phyloP scores from a whole-genome alignment of 1,284 basidiomycete genomes.

The Mrakiaceae sp. region DNA sequence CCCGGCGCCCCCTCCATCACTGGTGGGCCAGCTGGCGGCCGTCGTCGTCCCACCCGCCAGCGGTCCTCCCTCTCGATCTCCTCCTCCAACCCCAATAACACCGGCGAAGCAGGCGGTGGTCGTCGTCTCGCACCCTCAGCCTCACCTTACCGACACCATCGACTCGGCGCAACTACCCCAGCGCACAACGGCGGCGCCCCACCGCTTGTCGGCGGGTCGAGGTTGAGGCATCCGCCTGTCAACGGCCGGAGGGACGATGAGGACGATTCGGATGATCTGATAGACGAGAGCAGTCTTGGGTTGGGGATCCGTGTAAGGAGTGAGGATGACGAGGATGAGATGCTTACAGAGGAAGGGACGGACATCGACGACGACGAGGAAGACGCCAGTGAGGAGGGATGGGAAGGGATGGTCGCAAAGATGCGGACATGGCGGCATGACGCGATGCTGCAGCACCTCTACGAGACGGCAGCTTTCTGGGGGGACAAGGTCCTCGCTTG shows the following conservation, averaged over 20 bases:
- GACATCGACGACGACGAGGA: conserved; percentile 41
- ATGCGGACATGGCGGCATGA: conserved; percentile 96
- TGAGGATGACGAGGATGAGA: conserved; percentile 37
- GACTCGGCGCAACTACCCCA: neutral
- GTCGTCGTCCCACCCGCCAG: neutral
- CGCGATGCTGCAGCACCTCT: conserved; percentile 93
- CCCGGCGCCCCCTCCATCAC: neutral
- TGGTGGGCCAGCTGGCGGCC: neutral
- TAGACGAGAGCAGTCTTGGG: neutral
- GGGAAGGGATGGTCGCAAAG: conserved; percentile 77
- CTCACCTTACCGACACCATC: conserved; percentile 39
- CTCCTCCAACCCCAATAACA: conserved; percentile 5
- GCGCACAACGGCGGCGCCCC: neutral
- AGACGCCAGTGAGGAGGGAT: conserved; percentile 41
- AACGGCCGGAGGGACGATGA: neutral
- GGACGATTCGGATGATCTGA: neutral
- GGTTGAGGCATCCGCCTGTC: neutral
- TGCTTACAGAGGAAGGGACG: conserved; percentile 41
- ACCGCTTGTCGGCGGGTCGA: neutral
- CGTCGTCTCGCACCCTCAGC: neutral
- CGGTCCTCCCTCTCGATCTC: conserved; percentile 7
- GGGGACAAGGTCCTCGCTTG: conserved; percentile 89
- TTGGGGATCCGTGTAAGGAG: conserved; percentile 26
- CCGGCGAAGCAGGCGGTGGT: neutral
- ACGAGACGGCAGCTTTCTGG: conserved; percentile 97